phyloP scores from a whole-genome alignment of 148 eudicot species.

The Diospyros kaki region DNA sequence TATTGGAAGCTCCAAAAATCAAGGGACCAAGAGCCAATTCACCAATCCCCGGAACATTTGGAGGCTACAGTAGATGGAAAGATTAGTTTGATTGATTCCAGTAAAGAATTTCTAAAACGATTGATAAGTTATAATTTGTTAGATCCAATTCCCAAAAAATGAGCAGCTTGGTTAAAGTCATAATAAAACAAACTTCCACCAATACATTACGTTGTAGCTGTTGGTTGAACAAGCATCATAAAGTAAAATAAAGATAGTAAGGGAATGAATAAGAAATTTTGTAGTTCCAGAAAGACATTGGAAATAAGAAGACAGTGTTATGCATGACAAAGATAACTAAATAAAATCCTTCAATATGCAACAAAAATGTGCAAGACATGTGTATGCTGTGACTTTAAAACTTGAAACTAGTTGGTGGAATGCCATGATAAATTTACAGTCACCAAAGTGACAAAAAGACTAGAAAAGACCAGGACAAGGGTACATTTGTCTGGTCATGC shows the following conservation, averaged over 20 bases:
- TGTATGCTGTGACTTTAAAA: neutral
- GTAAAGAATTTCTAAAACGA: neutral
- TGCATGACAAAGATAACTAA: neutral
- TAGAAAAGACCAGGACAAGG: neutral
- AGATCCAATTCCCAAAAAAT: neutral
- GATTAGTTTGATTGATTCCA: slow-evolving; percentile 2
- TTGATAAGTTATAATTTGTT: neutral
- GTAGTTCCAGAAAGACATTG: neutral
- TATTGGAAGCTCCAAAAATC: slow-evolving; percentile 87
- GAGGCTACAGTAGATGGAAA: slow-evolving; percentile 46
- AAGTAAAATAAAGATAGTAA: too few species aligned
- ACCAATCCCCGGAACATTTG: slow-evolving; percentile 62
- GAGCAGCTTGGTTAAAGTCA: neutral
- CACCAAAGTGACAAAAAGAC: neutral
- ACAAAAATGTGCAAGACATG: neutral
- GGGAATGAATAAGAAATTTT: neutral
- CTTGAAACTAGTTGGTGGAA: neutral
- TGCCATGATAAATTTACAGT: neutral
- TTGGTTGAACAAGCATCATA: too few species aligned
- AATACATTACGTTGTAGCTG: too few species aligned
- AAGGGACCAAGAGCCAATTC: slow-evolving; percentile 87
- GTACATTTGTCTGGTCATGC: neutral
- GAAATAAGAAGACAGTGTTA: neutral
- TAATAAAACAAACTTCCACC: neutral
- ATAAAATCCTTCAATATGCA: neutral